A percentile compares a stretch with the other conserved stretches of the same genome.
phyloP scores from a whole-genome alignment of 768 basidiomycete species.

The Mycena olivaceomarginata region DNA sequence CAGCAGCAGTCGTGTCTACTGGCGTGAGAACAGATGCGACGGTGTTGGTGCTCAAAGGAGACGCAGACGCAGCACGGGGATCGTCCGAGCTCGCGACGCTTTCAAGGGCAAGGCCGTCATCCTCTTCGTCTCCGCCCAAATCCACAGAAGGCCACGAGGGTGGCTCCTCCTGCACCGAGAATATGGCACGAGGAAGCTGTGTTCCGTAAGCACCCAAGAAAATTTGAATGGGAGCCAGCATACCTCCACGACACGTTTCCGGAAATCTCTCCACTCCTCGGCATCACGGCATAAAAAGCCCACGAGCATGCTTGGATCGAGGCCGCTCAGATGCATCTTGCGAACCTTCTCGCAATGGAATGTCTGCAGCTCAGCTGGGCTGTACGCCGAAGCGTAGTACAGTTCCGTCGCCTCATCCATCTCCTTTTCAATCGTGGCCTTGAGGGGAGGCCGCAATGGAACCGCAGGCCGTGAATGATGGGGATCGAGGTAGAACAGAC shows the following conservation, averaged over 20 bases:
- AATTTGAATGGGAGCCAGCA: conserved; percentile 20
- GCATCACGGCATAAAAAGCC: conserved; percentile 93
- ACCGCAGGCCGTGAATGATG: conserved; percentile 88
- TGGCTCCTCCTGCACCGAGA: conserved; percentile 92
- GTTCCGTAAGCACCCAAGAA: conserved; percentile 31
- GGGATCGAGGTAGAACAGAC: conserved; percentile 89
- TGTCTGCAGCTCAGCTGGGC: conserved; percentile 82
- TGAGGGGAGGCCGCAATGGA: conserved; percentile 70
- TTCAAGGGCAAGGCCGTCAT: conserved; percentile 41
- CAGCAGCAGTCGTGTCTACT: conserved; percentile 13
- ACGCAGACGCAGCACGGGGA: not conserved
- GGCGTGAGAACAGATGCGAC: conserved; percentile 17
- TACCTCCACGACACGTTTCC: conserved; percentile 83
- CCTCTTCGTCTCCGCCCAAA: conserved; percentile 43
- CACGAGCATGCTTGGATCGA: conserved; percentile 98
- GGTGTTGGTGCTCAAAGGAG: not conserved
- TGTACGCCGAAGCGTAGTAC: conserved; percentile 86
- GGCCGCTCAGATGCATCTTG: conserved; percentile 93
- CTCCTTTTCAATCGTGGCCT: conserved; percentile 24
- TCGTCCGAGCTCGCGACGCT: conserved; percentile 41
- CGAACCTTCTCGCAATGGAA: conserved; percentile 98
- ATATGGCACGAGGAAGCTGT: conserved; percentile 81
- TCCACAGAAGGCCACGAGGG: conserved; percentile 84
- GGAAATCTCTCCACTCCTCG: conserved; percentile 90
- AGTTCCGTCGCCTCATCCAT: conserved; percentile 67